A percentile compares a stretch with the other conserved stretches of the same genome.
These are phyloP conservation scores for Salix udensis DNA, from an alignment of 345 rosid genomes.

Conservation along the genomic window DNA sequence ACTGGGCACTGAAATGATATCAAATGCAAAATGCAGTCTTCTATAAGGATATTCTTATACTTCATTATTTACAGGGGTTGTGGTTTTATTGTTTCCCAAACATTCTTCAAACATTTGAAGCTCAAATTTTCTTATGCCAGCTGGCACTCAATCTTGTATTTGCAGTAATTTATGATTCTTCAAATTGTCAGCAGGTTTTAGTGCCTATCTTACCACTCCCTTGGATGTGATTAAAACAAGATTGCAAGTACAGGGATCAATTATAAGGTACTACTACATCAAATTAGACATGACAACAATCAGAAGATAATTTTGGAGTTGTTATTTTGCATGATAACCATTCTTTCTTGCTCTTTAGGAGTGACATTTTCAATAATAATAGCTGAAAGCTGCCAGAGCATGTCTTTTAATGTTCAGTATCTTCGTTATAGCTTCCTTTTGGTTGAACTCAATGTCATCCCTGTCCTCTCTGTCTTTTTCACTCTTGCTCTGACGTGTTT, in stretches of 20 bases:
- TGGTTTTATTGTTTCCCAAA: neutral
- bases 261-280: conserved; percentile 48
- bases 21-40: neutral
- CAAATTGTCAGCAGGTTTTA: conserved; percentile 52
- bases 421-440: neutral
- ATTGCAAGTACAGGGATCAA: conserved; percentile 85
- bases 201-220: conserved; percentile 88
- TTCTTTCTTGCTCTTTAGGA: no score
- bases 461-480: neutral
- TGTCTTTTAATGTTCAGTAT: neutral
- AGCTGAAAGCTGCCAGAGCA: no score
- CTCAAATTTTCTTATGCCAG: conserved; percentile 5
- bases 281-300: neutral
- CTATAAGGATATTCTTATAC: neutral
- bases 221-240: conserved; percentile 89
- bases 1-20: neutral
- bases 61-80: neutral
- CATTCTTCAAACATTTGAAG: neutral
- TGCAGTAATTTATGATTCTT: neutral
- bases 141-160: neutral
- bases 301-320: no score
- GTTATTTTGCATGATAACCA: no score
- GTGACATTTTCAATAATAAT: no score
- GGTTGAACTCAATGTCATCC: neutral
- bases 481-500: neutral